Evolutionary conservation across 106 monocot species (phyloP).

Genomic region (Dioscorea zingiberensis): DNA sequence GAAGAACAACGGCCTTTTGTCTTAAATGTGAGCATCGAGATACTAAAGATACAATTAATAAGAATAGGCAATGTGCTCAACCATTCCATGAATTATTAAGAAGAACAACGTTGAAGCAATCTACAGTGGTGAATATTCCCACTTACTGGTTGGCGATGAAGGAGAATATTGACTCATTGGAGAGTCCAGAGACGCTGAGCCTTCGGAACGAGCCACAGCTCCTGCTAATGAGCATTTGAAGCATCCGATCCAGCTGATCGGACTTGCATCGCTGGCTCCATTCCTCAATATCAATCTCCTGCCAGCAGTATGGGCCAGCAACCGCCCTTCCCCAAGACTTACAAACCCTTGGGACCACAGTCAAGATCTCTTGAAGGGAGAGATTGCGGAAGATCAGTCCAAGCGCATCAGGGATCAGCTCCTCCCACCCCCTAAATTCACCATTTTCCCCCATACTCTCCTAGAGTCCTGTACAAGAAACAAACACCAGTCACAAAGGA

Average conservation of each 20-base stretch:
- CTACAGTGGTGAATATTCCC: background rate
- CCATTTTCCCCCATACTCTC: slow-evolving; percentile 29
- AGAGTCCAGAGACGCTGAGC: slow-evolving; percentile 49
- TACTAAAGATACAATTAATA: too few relatives aligned
- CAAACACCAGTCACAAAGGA: too few relatives aligned
- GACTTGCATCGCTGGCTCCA: slow-evolving; percentile 63
- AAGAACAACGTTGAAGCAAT: too few relatives aligned
- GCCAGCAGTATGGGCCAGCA: slow-evolving; percentile 82
- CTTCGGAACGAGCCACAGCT: slow-evolving; percentile 46
- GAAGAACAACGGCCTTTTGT: too few relatives aligned
- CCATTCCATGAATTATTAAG: too few relatives aligned
- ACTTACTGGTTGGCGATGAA: slow-evolving; percentile 72
- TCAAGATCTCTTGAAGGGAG: slow-evolving; percentile 69
- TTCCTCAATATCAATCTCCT: slow-evolving; percentile 73
- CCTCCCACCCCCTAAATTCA: slow-evolving; percentile 59
- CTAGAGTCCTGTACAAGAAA: too few relatives aligned
- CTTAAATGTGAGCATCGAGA: too few relatives aligned
- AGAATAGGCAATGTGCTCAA: too few relatives aligned
- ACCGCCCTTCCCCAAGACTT: slow-evolving; percentile 65
- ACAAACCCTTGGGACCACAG: slow-evolving; percentile 74
- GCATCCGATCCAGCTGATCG: slow-evolving; percentile 49
- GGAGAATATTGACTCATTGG: slow-evolving; percentile 45
- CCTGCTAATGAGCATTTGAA: slow-evolving; percentile 48
- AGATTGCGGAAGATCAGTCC: slow-evolving; percentile 80
- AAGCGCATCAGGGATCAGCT: slow-evolving; percentile 84